Evolutionary conservation across 2,329 filamentous ascomycete genomes (phyloP), one percentile per base, ranked within the genome.

Genomic region (Fusarium equiseti): DNA sequence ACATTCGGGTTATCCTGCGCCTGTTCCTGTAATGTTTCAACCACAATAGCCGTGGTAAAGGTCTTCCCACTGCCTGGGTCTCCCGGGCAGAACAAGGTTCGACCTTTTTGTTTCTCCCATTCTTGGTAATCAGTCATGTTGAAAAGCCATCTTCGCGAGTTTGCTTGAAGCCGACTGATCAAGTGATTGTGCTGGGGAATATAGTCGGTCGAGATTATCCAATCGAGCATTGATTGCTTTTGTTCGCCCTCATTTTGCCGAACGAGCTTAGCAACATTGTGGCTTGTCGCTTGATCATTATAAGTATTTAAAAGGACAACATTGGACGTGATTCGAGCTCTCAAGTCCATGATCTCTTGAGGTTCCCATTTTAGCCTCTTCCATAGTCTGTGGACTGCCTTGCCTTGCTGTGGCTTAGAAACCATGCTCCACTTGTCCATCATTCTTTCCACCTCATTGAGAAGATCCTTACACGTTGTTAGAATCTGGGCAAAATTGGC

Each of bases 271-370:
- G 27, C 27, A 50, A 50, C 20, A 0, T 50, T 50, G 0, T 50
- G 46, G 0, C 3, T 9, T 32, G 15, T 50, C 2, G 7, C 27
- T 5, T 50, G 46, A 2, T 32, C 46, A 8, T 32, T 32, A 4
- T 22, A 50, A 0, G 27, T 27, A 2, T 50, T 22, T 0, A 50
- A 16, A 22, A 50, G 46, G 0, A 29, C 16, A 0, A 50, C 3
- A 0, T 50, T 50, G 1, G 46, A 50, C 3, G 46, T 24, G 0
- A 32, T 50, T 3, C 4, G 27, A 0, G 1, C 20, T 18, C 46
- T 16, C 8, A 50, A 4, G 6, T 50, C 27, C 0, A 10, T 22
- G 0, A 50, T 22, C 3, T 50, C 46, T 4, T 32, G 4, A 2
- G 46, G 46, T 22, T 50, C 46, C 46, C 46, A 50, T 3, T 1